A percentile compares a stretch with the other conserved stretches of the same genome.
Evolutionary conservation across 2,329 filamentous ascomycete genomes (phyloP).

Genomic region (Colletotrichum aenigma): DNA sequence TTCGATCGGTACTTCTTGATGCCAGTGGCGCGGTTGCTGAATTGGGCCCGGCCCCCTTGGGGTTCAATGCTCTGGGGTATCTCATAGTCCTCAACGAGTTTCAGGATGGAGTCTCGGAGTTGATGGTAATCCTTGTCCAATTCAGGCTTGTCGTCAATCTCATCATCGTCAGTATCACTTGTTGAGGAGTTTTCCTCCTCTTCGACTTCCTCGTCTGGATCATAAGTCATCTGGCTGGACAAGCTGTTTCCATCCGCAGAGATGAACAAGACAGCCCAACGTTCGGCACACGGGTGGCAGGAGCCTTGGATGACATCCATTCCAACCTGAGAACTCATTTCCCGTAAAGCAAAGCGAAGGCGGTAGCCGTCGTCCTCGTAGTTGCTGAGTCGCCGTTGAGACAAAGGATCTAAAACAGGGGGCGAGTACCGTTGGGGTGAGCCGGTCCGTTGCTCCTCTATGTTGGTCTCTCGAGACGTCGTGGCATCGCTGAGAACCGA

Average conservation of each 20-base stretch:
- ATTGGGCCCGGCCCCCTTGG: constrained; percentile 63
- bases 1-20: constrained; percentile 65
- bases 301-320: constrained; percentile 67
- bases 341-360: constrained; percentile 70
- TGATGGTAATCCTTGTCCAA: constrained; percentile 82
- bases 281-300: constrained; percentile 80
- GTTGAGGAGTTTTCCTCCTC: constrained; percentile 66
- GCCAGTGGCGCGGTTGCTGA: constrained; percentile 72
- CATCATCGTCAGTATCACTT: constrained; percentile 67
- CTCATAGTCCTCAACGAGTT: constrained; percentile 82
- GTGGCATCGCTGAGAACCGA: constrained; percentile 74
- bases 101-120: constrained; percentile 79
- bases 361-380: constrained; percentile 70
- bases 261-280: constrained; percentile 83
- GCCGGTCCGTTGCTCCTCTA: constrained; percentile 58
- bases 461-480: constrained; percentile 66
- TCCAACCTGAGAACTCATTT: constrained; percentile 72
- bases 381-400: constrained; percentile 49
- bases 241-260: constrained; percentile 73
- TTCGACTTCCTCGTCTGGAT: constrained; percentile 67
- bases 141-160: constrained; percentile 63
- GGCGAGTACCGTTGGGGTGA: constrained; percentile 62
- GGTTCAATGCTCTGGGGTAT: constrained; percentile 71
- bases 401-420: constrained; percentile 48
- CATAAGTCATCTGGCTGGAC: constrained; percentile 75